Base-by-base conservation (phyloP, 179 eudicot genomes). In the Carnegiea gigantea region DNA sequence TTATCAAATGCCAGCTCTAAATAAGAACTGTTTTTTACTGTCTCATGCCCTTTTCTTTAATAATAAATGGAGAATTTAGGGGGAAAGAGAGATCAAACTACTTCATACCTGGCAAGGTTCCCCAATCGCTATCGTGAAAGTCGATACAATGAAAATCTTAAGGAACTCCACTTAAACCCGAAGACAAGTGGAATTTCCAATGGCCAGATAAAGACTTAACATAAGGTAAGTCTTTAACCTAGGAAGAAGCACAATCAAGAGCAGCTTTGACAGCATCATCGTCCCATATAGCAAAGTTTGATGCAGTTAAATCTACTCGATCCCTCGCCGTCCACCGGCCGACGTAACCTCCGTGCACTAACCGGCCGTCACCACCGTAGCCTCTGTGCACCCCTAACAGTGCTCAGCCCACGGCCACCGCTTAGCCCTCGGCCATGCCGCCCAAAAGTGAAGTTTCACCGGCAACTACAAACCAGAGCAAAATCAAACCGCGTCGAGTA, bases 161-260 rank as follows among this genome's bases (percentile, higher is more conserved):
- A 51, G 99, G 99, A 77, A 83, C 92, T 21, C 79, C 67, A 28
- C 79, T 80, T 76, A 93, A 95, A 85, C 82, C 84, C 59, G 88
- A 85, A 79, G 97, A 93, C 86, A 94, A 89, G 73, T 88, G 86
- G 84, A 96, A 96, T 82, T 92, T 94, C 99, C 99, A 96, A 78
- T 84, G 23, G 33, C 99, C 98, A 36, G 96, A 90, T 86, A 96
- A 90, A 73, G 99, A 94, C 88, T 87, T 92, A 60, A 96, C 95
- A 83, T 85, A 96, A 77, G 95, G 97, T 87, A 94, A 90, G 81
- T 87, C 94, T 89, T 96, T 88, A 75, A 92, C 98, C 98, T 98
- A 96, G 54, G 85, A 89, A 82, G 95, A 89, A 78, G 99, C 99
- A 87, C 93, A 92, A 79, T 91, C 93, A 78, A 95, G 89, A 83